These are phyloP conservation scores for Rhynchospora tenuis DNA, from an alignment of 176 grass and related monocot species.

Conservation along the genomic window DNA sequence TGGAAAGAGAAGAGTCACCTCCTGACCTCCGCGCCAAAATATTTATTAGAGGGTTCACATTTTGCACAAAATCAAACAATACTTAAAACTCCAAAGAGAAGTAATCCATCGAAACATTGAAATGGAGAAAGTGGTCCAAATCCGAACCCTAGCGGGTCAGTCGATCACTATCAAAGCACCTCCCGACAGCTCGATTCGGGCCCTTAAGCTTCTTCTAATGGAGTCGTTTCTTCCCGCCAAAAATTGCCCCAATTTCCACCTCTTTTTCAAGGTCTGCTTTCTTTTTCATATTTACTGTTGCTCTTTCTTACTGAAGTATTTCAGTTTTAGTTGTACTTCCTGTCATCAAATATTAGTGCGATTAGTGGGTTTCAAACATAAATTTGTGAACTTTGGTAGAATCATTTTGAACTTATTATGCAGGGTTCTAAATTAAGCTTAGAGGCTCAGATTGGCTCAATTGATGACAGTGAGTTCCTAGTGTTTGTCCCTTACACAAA, in stretches of 20 bases:
- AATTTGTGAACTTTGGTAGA: background rate
- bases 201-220: conserved; percentile 62
- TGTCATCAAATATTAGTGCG: background rate
- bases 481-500: conserved; percentile 60
- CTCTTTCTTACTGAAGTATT: background rate
- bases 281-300: background rate
- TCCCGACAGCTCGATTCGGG: conserved; percentile 40
- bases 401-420: conserved; percentile 11
- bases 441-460: conserved; percentile 29
- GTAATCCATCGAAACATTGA: background rate
- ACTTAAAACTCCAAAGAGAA: background rate
- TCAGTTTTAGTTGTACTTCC: background rate
- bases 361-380: background rate
- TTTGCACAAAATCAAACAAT: background rate
- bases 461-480: conserved; percentile 38
- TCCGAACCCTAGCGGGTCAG: conserved; percentile 62
- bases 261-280: conserved; percentile 69
- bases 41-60: background rate
- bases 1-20: background rate
- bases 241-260: conserved; percentile 58
- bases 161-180: conserved; percentile 36
- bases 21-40: conserved; percentile 6
- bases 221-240: conserved; percentile 61
- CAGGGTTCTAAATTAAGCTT: conserved; percentile 68
- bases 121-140: conserved; percentile 39